Evolutionary conservation across 2,329 filamentous ascomycete species (phyloP).

Genomic region (Ophiostoma himal-ulmi): DNA sequence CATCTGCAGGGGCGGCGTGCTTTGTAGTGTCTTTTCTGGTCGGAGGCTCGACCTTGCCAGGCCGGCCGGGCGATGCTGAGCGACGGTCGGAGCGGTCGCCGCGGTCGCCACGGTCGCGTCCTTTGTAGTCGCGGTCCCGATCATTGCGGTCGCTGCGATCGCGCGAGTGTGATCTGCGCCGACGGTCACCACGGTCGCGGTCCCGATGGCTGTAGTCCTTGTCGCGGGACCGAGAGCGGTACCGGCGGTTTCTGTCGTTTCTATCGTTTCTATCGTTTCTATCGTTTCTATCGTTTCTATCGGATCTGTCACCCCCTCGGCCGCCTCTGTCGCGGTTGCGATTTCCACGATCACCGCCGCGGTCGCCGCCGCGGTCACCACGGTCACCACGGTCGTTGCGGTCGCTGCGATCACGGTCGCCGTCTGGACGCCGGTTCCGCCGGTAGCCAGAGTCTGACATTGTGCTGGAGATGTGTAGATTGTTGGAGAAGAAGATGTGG

Average conservation of each 20-base stretch:
- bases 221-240: too few relatives aligned
- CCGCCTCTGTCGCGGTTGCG: constrained; percentile 23
- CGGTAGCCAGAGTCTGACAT: constrained; percentile 24
- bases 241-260: too few relatives aligned
- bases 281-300: too few relatives aligned
- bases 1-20: too few relatives aligned
- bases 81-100: constrained; percentile 1
- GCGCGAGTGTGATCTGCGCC: background rate
- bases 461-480: background rate
- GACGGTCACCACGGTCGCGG: constrained; percentile 21
- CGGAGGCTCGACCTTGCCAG: background rate
- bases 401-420: constrained; percentile 20
- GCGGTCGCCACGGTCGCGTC: constrained; percentile 2
- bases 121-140: background rate
- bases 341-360: background rate
- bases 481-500: background rate
- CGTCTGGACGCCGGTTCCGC: constrained; percentile 24
- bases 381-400: constrained; percentile 6
- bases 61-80: constrained; percentile 8
- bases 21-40: background rate
- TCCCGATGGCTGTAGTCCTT: too few relatives aligned
- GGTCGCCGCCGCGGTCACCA: constrained; percentile 14
- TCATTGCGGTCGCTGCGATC: constrained; percentile 17
- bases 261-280: too few relatives aligned
- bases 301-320: too few relatives aligned